Conservation (phyloP, 2,329 filamentous ascomycete species). For the Colletotrichum simmondsii region DNA sequence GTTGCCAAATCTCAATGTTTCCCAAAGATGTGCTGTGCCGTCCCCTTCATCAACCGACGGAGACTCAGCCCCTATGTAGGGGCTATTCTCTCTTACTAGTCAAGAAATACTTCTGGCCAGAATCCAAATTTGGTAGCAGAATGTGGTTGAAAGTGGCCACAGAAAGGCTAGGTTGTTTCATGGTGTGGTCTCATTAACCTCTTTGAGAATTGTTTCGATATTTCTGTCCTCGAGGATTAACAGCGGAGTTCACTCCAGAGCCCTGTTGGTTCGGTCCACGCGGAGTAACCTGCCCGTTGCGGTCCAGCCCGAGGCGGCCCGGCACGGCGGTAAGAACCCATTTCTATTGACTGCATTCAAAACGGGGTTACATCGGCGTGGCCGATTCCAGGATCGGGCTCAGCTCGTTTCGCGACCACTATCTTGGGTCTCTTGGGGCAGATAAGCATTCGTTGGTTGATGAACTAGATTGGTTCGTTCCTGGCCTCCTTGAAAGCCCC, state of each 20-base stretch:
- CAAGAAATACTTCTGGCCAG: not conserved
- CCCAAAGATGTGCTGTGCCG: not conserved
- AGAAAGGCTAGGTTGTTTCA: not conserved
- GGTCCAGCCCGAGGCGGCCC: not conserved
- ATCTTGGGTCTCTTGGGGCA: not conserved
- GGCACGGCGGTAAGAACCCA: not conserved
- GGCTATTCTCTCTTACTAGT: not conserved
- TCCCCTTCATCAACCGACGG: not conserved
- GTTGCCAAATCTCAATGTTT: not conserved
- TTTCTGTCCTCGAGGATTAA: no score
- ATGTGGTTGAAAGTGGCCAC: not conserved
- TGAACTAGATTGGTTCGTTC: not conserved
- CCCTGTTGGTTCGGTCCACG: not conserved
- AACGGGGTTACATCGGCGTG: not conserved
- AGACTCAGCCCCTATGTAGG: not conserved
- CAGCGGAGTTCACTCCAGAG: not conserved
- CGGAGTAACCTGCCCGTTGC: not conserved
- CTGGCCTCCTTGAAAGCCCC: not conserved
- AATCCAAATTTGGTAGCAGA: not conserved
- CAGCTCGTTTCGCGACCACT: conserved; percentile 5
- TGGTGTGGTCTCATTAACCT: not conserved
- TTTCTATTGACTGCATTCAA: not conserved
- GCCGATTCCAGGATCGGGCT: not conserved
- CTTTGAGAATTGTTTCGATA: not conserved
- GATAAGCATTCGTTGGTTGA: not conserved